These are phyloP conservation scores for Casaregolazyma suthepensis DNA, from an alignment of 1,139 yeast genomes.

Conservation along the genomic window DNA sequence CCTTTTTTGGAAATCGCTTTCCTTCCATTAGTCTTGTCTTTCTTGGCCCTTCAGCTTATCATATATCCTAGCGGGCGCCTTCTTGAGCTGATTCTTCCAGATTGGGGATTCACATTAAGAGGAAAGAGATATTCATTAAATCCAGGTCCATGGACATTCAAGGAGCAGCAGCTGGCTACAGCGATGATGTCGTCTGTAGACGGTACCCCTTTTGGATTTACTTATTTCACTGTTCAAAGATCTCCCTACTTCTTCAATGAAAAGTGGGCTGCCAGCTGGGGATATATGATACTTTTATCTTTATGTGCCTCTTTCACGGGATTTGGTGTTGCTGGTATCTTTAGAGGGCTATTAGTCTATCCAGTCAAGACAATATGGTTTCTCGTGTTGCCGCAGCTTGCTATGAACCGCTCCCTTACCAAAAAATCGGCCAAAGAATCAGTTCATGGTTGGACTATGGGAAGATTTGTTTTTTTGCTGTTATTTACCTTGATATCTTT, in stretches of 20 bases:
- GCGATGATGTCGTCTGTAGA: constrained; percentile 39
- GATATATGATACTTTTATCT: constrained; percentile 43
- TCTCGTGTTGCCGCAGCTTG: constrained; percentile 30
- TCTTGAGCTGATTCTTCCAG: constrained; percentile 43
- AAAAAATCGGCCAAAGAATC: constrained; percentile 39
- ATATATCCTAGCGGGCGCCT: constrained; percentile 46
- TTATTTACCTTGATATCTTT: constrained; percentile 36
- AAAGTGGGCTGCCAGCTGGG: constrained; percentile 26
- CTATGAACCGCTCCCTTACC: constrained; percentile 24
- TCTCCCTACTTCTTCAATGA: constrained; percentile 26
- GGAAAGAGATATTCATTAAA: constrained; percentile 40
- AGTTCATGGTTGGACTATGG: constrained; percentile 46
- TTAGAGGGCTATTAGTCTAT: constrained; percentile 36
- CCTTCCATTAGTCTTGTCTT: constrained; percentile 45
- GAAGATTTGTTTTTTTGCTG: constrained; percentile 43
- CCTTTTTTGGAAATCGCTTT: constrained; percentile 46
- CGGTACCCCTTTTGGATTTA: constrained; percentile 38
- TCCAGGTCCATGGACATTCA: constrained; percentile 59
- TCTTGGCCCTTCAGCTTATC: constrained; percentile 39
- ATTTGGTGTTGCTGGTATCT: constrained; percentile 48
- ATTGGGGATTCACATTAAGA: constrained; percentile 38
- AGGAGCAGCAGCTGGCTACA: constrained; percentile 62
- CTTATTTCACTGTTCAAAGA: constrained; percentile 27
- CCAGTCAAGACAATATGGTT: constrained; percentile 34
- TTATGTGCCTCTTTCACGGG: constrained; percentile 49